phyloP scores from a whole-genome alignment of 2,329 filamentous ascomycete species.

The Pleomassaria siparia region DNA sequence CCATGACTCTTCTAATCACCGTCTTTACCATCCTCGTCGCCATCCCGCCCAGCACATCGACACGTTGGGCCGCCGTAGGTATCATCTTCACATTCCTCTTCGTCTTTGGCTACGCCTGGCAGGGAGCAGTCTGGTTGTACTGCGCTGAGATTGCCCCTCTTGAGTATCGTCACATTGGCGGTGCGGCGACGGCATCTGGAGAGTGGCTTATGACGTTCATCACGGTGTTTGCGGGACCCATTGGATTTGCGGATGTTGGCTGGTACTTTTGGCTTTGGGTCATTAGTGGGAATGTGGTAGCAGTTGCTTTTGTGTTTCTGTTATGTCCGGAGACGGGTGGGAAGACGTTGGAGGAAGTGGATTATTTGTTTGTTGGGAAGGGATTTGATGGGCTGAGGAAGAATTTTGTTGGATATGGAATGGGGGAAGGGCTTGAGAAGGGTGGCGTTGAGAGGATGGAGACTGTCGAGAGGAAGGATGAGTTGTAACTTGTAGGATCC shows the following conservation, averaged over 20 bases:
- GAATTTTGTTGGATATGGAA: slow-evolving; percentile 3
- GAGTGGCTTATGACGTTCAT: slow-evolving; percentile 18
- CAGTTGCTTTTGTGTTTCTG: slow-evolving; percentile 11
- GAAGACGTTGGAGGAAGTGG: slow-evolving; percentile 10
- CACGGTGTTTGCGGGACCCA: slow-evolving; percentile 14
- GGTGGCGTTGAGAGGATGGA: neutral
- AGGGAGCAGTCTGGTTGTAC: slow-evolving; percentile 16
- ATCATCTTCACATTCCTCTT: slow-evolving; percentile 18
- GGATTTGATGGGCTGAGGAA: slow-evolving; percentile 11
- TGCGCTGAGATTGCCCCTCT: slow-evolving; percentile 15
- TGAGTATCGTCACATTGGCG: slow-evolving; percentile 12
- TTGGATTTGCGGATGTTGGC: slow-evolving; percentile 11
- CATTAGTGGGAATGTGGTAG: slow-evolving; percentile 8
- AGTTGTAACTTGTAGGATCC: neutral
- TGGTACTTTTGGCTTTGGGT: slow-evolving; percentile 17
- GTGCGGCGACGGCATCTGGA: slow-evolving; percentile 11
- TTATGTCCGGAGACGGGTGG: slow-evolving; percentile 13
- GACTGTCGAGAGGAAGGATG: neutral
- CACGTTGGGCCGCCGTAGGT: slow-evolving; percentile 16
- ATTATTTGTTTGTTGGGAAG: slow-evolving; percentile 8
- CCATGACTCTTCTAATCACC: slow-evolving; percentile 12
- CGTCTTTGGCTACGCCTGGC: slow-evolving; percentile 18
- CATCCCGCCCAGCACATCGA: slow-evolving; percentile 2
- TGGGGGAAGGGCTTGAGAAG: slow-evolving; percentile 9
- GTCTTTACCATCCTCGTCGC: slow-evolving; percentile 16